These are phyloP conservation scores for Begonia loranthoides DNA, from an alignment of 306 rosid species.

Conservation along the genomic window DNA sequence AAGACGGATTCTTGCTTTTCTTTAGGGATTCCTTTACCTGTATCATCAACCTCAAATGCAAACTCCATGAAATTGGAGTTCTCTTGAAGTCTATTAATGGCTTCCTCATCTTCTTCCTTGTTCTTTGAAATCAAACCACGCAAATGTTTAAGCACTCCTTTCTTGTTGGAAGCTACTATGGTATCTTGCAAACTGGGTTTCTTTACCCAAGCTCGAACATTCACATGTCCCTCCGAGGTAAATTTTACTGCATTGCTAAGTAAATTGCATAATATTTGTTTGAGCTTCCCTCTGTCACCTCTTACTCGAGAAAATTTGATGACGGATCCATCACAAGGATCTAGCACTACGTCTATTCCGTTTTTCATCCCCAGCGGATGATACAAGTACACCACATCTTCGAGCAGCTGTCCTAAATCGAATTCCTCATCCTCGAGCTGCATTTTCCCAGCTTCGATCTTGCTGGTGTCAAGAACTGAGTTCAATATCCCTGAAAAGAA, in stretches of 20 bases:
- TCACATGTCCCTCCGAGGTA: constrained; percentile 49
- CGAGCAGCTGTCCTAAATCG: constrained; percentile 41
- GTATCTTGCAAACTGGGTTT: constrained; percentile 35
- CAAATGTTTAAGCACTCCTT: constrained; percentile 10
- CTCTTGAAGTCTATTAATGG: constrained; percentile 12
- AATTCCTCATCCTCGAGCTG: constrained; percentile 66
- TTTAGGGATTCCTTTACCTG: constrained; percentile 83
- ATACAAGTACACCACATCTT: constrained; percentile 57
- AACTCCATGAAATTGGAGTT: constrained; percentile 36
- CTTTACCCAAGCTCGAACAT: constrained; percentile 44
- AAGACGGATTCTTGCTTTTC: constrained; percentile 48
- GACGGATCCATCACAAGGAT: constrained; percentile 51
- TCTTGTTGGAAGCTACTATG: constrained; percentile 15
- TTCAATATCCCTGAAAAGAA: constrained; percentile 40
- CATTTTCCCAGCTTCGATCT: constrained; percentile 77
- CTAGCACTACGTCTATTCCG: constrained; percentile 60
- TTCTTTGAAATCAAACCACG: constrained; percentile 23
- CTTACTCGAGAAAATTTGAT: constrained; percentile 29
- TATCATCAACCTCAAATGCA: constrained; percentile 73
- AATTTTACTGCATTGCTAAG: constrained; percentile 78
- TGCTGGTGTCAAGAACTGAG: constrained; percentile 72
- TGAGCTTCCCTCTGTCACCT: constrained; percentile 72
- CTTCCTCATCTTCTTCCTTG: constrained; percentile 17
- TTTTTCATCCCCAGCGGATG: constrained; percentile 47
- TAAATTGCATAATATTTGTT: constrained; percentile 58